Evolutionary conservation across 1,284 basidiomycete genomes (phyloP).

Genomic region (Volvariella volvacea): DNA sequence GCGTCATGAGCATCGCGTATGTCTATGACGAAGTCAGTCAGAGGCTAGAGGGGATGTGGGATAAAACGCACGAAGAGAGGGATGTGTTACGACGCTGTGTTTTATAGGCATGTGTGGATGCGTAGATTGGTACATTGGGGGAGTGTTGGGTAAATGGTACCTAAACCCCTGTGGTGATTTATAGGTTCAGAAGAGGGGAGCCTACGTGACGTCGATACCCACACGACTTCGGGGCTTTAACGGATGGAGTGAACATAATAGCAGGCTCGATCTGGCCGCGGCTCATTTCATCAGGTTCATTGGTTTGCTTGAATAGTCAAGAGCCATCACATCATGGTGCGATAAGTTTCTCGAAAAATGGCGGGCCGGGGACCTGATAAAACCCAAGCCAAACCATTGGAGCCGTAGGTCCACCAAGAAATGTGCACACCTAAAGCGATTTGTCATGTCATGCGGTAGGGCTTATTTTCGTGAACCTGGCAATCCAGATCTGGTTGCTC

Average conservation of each 20-base stretch:
- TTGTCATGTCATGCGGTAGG: not conserved
- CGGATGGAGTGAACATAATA: slow-evolving; percentile 17
- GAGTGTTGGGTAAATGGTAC: slow-evolving; percentile 8
- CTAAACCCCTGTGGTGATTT: slow-evolving; percentile 14
- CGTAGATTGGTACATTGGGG: slow-evolving; percentile 17
- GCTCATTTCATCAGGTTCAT: slow-evolving; percentile 4
- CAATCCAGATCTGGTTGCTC: not conserved
- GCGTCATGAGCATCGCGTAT: slow-evolving; percentile 67
- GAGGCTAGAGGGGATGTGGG: not conserved
- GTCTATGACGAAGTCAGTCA: slow-evolving; percentile 36
- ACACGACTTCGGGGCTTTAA: slow-evolving; percentile 26
- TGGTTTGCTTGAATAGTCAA: slow-evolving; percentile 5
- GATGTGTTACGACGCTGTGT: slow-evolving; percentile 40
- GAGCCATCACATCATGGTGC: slow-evolving; percentile 1
- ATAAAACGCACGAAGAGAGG: slow-evolving; percentile 44
- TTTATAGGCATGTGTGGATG: slow-evolving; percentile 17
- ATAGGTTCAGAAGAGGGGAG: slow-evolving; percentile 21
- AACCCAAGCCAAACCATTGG: not conserved
- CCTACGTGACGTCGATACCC: slow-evolving; percentile 17
- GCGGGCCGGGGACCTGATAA: not conserved
- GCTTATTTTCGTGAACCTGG: slow-evolving; percentile 1
- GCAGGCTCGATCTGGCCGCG: not conserved
- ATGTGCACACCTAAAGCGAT: not conserved
- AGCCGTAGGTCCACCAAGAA: not conserved
- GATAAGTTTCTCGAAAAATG: not conserved